Base-by-base conservation (phyloP, 768 basidiomycete genomes). In the Dioszegia crocea region DNA sequence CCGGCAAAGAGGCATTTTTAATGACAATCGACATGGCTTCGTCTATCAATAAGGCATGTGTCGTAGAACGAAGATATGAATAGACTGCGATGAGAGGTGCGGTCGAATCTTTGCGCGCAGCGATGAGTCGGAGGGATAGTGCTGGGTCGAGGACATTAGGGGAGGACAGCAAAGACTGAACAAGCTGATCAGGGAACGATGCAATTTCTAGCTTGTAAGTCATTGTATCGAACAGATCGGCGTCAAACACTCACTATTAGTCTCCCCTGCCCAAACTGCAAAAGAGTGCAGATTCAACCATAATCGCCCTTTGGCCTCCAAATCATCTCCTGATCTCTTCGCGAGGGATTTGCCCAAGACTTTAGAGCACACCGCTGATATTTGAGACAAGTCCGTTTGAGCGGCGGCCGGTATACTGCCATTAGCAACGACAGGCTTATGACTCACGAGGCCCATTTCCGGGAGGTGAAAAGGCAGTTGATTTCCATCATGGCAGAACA, bases 11-110 rank as follows among this genome's bases (percentile, higher is more conserved):
- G 23, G 51, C 36, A 12, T 10, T 27, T 19, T 40, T 36, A 38
- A 53, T 53, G 26, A 53, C 11, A 11, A 17, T 11, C 23, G 51
- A 53, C 51, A 53, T 53, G 19, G 51, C 38, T 12, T 16, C 31
- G 24, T 51, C 38, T 4, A 53, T 27, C 38, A 23, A 30, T 29
- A 3, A 5, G 26, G 45, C 30, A 9, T 43, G 4, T 26, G 47
- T 31, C 3, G 12, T 17, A 14, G 26, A n/a, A 17, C 47, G 47
- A 19, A 48, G 47, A 19, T 30, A 19, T 8, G 24, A 2, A 29
- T 30, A 48, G 3, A 30, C 30, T 12, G 47, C 47, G 47, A 48
- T 48, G 17, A 48, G 47, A 31, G 4, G 9, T 16, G 10, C 27
- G 27, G 45, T 46, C 4, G 47, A 30, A 3, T 48, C 47, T 9